A percentile compares a stretch with the other conserved stretches of the same genome.
Conservation (phyloP, 768 basidiomycete species). For the Rhodocollybia butyracea region DNA sequence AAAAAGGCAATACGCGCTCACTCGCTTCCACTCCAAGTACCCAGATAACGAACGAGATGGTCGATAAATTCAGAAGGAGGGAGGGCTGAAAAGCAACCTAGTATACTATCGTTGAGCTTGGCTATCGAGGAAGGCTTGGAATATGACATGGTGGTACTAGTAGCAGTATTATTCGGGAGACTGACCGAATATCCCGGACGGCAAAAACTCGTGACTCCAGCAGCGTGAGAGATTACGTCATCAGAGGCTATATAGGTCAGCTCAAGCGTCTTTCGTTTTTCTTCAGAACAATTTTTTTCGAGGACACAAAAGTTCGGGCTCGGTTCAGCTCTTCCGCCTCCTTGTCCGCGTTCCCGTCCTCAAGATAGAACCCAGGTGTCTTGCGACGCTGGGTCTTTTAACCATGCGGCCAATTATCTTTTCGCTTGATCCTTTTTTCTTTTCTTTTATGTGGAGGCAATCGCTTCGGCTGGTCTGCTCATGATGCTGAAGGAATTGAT, state of each 20-base stretch:
- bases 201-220: too few relatives aligned
- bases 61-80: conserved; percentile 63
- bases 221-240: conserved; percentile 3
- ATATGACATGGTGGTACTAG: conserved; percentile 41
- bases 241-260: conserved; percentile 6
- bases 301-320: conserved; percentile 94
- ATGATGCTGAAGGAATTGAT: conserved; percentile 19
- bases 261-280: conserved; percentile 15
- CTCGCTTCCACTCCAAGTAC: conserved; percentile 89
- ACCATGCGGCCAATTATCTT: background rate
- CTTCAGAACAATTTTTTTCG: conserved; percentile 69
- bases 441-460: background rate
- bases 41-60: conserved; percentile 72
- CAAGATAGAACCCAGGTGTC: conserved; percentile 53
- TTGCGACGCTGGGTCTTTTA: conserved; percentile 14
- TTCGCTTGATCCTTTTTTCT: background rate
- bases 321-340: conserved; percentile 77
- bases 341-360: conserved; percentile 95
- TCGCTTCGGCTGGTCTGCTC: conserved; percentile 9
- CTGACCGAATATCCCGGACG: too few relatives aligned
- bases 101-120: conserved; percentile 56
- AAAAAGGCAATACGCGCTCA: conserved; percentile 35
- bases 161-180: background rate
- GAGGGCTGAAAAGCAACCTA: conserved; percentile 60
- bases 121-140: conserved; percentile 46